Evolutionary conservation across 2,329 filamentous ascomycete genomes (phyloP), one percentile per base, ranked within the genome.

Genomic region (Nothophaeocryptopus gaeumannii): DNA sequence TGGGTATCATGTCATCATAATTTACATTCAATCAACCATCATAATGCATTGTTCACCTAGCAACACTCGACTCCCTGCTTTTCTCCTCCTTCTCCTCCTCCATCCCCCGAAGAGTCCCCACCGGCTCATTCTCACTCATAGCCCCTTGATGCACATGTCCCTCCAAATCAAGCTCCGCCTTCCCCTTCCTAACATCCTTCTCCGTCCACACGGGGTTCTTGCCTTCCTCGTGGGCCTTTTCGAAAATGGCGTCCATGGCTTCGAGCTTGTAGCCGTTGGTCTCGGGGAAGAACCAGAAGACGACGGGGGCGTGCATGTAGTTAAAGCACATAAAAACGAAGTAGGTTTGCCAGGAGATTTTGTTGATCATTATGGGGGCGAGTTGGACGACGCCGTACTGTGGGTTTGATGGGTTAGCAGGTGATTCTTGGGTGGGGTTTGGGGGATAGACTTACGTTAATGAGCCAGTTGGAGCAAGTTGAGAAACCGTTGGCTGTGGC

Each of bases 401-500:
- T 47, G 62, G 54, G 2, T 51, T 38, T 47, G 44, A 53, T n/a
- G 71, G 72, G 63, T 73, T 75, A 2, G 76, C n/a, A n/a, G n/a
- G n/a, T n/a, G n/a, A n/a, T n/a, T n/a, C n/a, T n/a, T n/a, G n/a
- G n/a, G n/a, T 16, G 2, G 16, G 7, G 35, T 10, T 50, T 53
- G 57, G 30, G 13, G 29, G 13, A 11, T 13, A 31, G 14, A 15
- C 39, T 33, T 31, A 31, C 30, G 9, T 57, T 56, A 45, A 63
- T 55, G 4, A 52, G 37, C 53, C 50, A 54, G 66, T 78, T 80
- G 14, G 71, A 72, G 63, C 73, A 75, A 3, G 76, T 79, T 0
- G 75, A 77, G 8, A 78, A 67, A 1, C 77, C 76, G 58, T 78
- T 78, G 33, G 76, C 77, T 67, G 78, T 78, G 38, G 76, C 74